Evolutionary conservation across 1,284 basidiomycete species (phyloP), one percentile per base, ranked within the genome.

Genomic region (Boletus semigastroideus): DNA sequence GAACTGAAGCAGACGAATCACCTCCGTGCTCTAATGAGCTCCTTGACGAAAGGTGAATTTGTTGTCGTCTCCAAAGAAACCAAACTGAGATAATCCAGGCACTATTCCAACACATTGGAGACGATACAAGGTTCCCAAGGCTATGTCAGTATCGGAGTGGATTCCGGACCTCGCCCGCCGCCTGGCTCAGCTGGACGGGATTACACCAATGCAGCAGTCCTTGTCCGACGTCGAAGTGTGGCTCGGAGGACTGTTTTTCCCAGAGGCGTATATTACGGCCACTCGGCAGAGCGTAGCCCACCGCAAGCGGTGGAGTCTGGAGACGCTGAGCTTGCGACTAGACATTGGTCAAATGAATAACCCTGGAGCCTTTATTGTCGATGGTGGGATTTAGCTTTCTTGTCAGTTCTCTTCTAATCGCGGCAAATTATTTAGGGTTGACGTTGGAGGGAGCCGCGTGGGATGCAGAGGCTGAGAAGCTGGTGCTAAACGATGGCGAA

Each of bases 1-100:
- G 82, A 82, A 58, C 74, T 93, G 52, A 97, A 96, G 76, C 95
- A 96, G 72, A 97, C 94, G 2, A 98, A 97, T 68, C 92, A 96
- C 65, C 75, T 96, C 27, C 88, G 94, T 37, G 85, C 82, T 4
- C 76, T 97, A 34, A 88, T 96, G 83, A 91, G 90, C 59, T 82
- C 87, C 39, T 73, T 97, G 53, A 94, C 87, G 14, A 95, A 95
- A 77, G 93, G 94, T 87, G 59, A 54, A 72, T 61, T 25, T 4
- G 9, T 37, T 22, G 33, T 6, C 13, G 14, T 41, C 37, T 22
- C 27, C 3, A 31, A 41, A n/a, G 27, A 47, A 36, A 57, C 56
- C 39, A 57, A 46, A 33, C 34, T 53, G 45, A 58, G 34, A 34
- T 34, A 30, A 50, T 39, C 1, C 59, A 94, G 92, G 90, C 40